phyloP scores from a whole-genome alignment of 2,329 filamentous ascomycete species.

The Aspergillus pseudotamarii region DNA sequence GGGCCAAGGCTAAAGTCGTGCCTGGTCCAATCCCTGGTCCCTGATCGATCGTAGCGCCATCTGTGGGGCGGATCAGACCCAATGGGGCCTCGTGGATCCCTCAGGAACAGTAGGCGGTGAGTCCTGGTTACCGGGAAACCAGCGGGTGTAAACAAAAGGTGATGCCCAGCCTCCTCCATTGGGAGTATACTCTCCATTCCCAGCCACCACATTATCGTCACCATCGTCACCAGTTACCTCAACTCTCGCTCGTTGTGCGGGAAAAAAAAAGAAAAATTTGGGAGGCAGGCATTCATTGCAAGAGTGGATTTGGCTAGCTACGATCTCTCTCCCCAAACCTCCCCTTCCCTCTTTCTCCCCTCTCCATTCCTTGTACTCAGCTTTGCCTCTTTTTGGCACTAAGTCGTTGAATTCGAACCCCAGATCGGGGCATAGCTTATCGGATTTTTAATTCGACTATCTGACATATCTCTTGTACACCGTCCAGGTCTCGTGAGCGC shows the following conservation, averaged over 20 bases:
- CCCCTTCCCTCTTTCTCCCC: slow-evolving; percentile 20
- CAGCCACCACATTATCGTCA: slow-evolving; percentile 37
- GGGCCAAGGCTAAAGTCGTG: slow-evolving; percentile 4
- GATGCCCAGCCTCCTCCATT: slow-evolving; percentile 47
- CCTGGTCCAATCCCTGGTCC: slow-evolving; percentile 3
- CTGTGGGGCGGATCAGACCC: slow-evolving; percentile 7
- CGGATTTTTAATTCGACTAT: slow-evolving; percentile 12
- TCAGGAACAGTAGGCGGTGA: slow-evolving; percentile 33
- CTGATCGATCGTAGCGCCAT: slow-evolving; percentile 11
- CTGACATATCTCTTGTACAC: slow-evolving; percentile 28
- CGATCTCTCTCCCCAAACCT: slow-evolving; percentile 32
- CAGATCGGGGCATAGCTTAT: slow-evolving; percentile 5
- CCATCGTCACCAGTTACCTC: slow-evolving; percentile 7
- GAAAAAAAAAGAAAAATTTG: background rate
- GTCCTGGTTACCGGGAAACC: slow-evolving; percentile 39
- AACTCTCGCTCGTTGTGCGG: slow-evolving; percentile 3
- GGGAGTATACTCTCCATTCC: slow-evolving; percentile 26
- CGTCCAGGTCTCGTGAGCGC: slow-evolving; percentile 21
- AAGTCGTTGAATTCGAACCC: slow-evolving; percentile 6
- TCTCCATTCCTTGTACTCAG: slow-evolving; percentile 26
- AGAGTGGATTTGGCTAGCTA: slow-evolving; percentile 36
- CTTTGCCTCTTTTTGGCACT: slow-evolving; percentile 23
- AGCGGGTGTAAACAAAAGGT: slow-evolving; percentile 42
- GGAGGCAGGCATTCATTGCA: slow-evolving; percentile 15
- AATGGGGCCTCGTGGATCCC: slow-evolving; percentile 15